These are phyloP conservation scores for Paramecium sexaurelia DNA, from an alignment of 73 alveolate species.

Conservation along the genomic window DNA sequence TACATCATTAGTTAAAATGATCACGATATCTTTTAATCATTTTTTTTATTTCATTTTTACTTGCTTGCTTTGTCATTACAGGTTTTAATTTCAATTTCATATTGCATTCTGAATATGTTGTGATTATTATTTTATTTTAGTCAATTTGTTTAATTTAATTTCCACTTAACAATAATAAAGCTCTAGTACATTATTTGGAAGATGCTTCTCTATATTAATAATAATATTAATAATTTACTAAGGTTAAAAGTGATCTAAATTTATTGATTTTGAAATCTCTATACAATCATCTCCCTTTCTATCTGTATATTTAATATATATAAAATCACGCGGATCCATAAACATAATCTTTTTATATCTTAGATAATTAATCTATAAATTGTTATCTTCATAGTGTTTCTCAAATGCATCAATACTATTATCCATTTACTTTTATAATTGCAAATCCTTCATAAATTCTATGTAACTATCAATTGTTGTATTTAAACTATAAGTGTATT, in stretches of 20 bases:
- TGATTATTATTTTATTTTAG: background rate
- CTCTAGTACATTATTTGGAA: background rate
- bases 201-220: background rate
- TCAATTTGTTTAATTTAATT: background rate
- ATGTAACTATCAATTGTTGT: background rate
- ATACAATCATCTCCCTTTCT: background rate
- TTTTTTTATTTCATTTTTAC: conserved; percentile 49
- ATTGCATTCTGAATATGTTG: conserved; percentile 33
- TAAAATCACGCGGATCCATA: conserved; percentile 45
- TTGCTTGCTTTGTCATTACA: conserved; percentile 39
- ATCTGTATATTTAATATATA: background rate
- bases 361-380: background rate
- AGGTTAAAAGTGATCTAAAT: background rate
- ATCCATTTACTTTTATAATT: conserved; percentile 7
- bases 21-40: conserved; percentile 59
- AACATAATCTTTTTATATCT: conserved; percentile 45
- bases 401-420: conserved; percentile 18
- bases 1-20: background rate
- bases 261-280: conserved; percentile 39
- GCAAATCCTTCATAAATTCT: conserved; percentile 25
- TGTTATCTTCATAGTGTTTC: background rate
- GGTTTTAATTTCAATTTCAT: conserved; percentile 55
- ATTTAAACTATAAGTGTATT: conserved; percentile 8
- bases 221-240: background rate
- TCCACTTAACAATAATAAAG: conserved; percentile 24